These are phyloP conservation scores for Vitellaria paradoxa DNA, from an alignment of 179 eudicot species.

Conservation along the genomic window DNA sequence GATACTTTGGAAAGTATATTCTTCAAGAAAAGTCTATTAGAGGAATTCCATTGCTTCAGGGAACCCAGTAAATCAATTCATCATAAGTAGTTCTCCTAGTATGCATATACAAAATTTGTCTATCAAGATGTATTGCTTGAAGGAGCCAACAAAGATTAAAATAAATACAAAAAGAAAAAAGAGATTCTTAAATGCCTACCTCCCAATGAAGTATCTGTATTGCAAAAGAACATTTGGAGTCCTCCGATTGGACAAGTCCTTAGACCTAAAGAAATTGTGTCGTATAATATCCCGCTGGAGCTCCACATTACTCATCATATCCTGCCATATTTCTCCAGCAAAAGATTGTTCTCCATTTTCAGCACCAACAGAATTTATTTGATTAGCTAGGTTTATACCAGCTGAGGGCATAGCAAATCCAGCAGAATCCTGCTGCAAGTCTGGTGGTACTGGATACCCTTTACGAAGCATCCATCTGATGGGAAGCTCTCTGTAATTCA, in stretches of 20 bases:
- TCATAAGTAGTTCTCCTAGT: neutral
- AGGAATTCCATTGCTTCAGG: neutral
- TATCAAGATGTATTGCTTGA: neutral
- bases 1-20: no score
- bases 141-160: neutral
- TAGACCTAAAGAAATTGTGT: conserved; percentile 69
- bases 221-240: conserved; percentile 67
- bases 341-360: conserved; percentile 51
- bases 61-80: neutral
- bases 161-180: neutral
- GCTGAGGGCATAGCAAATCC: conserved; percentile 32
- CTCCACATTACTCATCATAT: conserved; percentile 48
- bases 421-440: conserved; percentile 59
- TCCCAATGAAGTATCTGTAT: conserved; percentile 82
- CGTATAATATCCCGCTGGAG: conserved; percentile 51
- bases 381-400: conserved; percentile 18
- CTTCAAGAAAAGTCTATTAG: neutral
- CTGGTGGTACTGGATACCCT: conserved; percentile 81
- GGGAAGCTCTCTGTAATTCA: conserved; percentile 75
- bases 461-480: conserved; percentile 95
- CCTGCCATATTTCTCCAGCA: conserved; percentile 82
- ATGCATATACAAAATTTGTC: neutral
- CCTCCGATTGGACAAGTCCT: conserved; percentile 66
- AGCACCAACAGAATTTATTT: conserved; percentile 16
- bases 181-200: conserved; percentile 35